A percentile compares a stretch with the other conserved stretches of the same genome.
Conservation (phyloP, 78 protist species). For the Dictyostelium firmibasis region DNA sequence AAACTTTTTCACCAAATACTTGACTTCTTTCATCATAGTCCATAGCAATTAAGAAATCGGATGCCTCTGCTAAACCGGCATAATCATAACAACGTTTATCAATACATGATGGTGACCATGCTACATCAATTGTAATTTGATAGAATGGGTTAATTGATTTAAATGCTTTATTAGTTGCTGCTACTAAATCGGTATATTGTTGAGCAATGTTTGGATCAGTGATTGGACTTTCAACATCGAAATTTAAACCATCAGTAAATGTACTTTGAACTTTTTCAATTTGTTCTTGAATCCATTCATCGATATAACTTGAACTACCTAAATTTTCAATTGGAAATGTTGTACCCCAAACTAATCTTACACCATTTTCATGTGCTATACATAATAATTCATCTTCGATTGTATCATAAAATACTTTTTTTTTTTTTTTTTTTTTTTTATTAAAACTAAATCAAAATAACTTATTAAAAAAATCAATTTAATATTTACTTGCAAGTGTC, state of each 20-base stretch:
- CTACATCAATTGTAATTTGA: conserved; percentile 81
- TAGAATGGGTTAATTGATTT: conserved; percentile 45
- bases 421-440: too few relatives aligned
- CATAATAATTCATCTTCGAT: conserved; percentile 37
- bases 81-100: conserved; percentile 82
- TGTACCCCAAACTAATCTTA: conserved; percentile 35
- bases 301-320: conserved; percentile 14
- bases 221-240: conserved; percentile 72
- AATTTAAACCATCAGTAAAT: conserved; percentile 70
- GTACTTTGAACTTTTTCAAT: conserved; percentile 22
- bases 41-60: conserved; percentile 82
- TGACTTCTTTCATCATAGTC: conserved; percentile 82
- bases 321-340: conserved; percentile 34
- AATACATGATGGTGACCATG: conserved; percentile 82
- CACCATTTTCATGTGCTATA: conserved; percentile 28
- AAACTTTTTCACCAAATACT: conserved; percentile 10
- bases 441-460: background rate
- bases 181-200: conserved; percentile 49
- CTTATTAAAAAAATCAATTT: background rate
- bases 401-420: background rate
- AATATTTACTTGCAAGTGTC: conserved; percentile 12
- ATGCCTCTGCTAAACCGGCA: conserved; percentile 56
- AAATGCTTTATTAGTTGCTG: conserved; percentile 34
- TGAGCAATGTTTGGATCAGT: background rate
- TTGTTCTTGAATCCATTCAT: conserved; percentile 51